Conservation (phyloP, 768 basidiomycete genomes). For the Auricularia cornea region DNA sequence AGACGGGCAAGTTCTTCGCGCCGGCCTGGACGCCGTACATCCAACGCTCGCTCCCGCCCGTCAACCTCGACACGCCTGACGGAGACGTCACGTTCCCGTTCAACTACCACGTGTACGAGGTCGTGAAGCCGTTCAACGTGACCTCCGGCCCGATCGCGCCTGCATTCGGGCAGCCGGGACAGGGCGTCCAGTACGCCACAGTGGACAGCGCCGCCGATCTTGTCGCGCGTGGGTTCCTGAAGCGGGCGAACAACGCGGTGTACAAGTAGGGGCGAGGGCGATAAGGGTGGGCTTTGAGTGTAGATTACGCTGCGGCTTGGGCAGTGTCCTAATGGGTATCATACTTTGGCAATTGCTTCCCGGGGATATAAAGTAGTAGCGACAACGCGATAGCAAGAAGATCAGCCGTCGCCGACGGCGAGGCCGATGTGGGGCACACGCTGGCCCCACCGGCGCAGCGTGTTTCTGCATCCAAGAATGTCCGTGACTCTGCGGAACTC, state of each 20-base stretch:
- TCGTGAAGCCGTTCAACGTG: constrained; percentile 8
- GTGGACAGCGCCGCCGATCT: not conserved
- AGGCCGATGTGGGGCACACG: not conserved
- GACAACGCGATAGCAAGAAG: too few species aligned
- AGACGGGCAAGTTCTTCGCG: constrained; percentile 4
- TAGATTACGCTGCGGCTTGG: too few species aligned
- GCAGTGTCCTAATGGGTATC: too few species aligned
- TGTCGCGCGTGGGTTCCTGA: not conserved
- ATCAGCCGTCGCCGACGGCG: too few species aligned
- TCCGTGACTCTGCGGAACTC: not conserved
- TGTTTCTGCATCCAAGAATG: not conserved
- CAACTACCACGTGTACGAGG: constrained; percentile 10
- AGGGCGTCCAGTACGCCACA: constrained; percentile 12
- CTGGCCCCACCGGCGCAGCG: not conserved
- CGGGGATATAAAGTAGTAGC: too few species aligned
- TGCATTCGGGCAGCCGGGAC: constrained; percentile 12
- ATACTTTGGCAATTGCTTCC: too few species aligned
- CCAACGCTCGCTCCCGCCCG: constrained; percentile 10
- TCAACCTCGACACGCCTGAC: constrained; percentile 1
- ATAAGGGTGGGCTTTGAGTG: too few species aligned
- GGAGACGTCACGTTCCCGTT: not conserved
- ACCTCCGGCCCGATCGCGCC: constrained; percentile 8
- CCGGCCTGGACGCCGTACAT: constrained; percentile 8
- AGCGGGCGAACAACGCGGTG: not conserved
- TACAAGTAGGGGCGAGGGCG: not conserved